These are phyloP conservation scores for Theobroma cacao DNA, from an alignment of 345 rosid species.

Conservation along the genomic window DNA sequence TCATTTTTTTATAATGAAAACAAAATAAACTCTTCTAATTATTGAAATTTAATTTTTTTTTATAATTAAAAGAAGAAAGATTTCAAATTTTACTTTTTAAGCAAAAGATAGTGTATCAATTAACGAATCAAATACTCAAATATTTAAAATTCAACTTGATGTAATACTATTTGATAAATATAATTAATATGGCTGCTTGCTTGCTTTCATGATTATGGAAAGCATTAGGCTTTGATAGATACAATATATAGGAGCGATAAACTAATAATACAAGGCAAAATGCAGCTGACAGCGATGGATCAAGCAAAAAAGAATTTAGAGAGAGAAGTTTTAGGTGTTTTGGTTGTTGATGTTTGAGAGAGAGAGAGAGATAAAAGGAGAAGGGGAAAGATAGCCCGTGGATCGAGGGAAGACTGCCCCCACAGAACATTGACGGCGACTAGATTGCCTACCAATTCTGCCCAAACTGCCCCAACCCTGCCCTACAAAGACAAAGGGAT, in stretches of 20 bases:
- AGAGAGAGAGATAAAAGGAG: too few species aligned
- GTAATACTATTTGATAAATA: background rate
- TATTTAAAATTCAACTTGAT: background rate
- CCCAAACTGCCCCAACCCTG: conserved; percentile 21
- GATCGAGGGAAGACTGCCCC: conserved; percentile 27
- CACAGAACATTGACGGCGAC: conserved; percentile 33
- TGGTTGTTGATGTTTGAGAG: background rate
- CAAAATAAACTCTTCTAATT: background rate
- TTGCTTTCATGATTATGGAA: background rate
- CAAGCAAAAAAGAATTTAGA: background rate
- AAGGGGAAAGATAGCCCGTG: conserved; percentile 9
- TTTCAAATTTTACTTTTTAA: too few species aligned
- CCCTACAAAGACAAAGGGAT: background rate
- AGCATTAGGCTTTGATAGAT: background rate
- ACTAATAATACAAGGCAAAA: background rate
- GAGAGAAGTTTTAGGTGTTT: background rate
- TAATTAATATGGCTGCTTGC: background rate
- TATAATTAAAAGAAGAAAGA: too few species aligned
- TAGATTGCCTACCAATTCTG: conserved; percentile 13
- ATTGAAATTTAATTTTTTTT: too few species aligned
- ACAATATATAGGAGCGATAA: background rate
- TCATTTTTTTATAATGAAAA: background rate
- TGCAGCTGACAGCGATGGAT: background rate
- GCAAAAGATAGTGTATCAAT: too few species aligned
- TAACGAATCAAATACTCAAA: too few species aligned